phyloP scores from a whole-genome alignment of 2,329 filamentous ascomycete species.

The Aspergillus brasiliensis region DNA sequence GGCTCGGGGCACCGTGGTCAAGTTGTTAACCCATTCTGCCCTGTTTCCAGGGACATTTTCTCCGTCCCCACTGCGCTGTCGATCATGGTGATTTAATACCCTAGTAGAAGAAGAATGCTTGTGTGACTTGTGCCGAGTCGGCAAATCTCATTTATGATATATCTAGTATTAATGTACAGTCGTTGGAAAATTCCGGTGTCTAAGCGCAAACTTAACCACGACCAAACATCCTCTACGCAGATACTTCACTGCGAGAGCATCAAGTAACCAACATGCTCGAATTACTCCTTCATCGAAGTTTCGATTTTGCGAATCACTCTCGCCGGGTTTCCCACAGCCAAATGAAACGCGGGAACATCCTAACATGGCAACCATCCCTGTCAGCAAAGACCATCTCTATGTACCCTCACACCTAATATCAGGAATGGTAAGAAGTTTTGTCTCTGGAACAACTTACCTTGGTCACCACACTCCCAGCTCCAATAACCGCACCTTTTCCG shows the following conservation, averaged over 20 bases:
- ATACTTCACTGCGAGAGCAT: too few relatives aligned
- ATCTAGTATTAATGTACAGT: background rate
- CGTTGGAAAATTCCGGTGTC: background rate
- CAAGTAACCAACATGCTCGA: too few relatives aligned
- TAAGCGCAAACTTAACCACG: too few relatives aligned
- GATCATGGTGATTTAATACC: background rate
- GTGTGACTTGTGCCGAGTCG: background rate
- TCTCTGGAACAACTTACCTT: slow-evolving; percentile 61
- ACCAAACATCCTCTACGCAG: too few relatives aligned
- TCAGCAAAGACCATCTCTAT: slow-evolving; percentile 1
- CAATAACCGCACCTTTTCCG: slow-evolving; percentile 71
- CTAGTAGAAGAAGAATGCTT: background rate
- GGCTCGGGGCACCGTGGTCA: background rate
- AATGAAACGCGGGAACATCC: slow-evolving; percentile 47
- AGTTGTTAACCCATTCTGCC: background rate
- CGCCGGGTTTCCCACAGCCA: slow-evolving; percentile 46
- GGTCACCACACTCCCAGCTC: slow-evolving; percentile 81
- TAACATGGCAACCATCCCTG: slow-evolving; percentile 16
- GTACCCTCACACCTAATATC: background rate
- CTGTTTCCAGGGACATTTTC: background rate
- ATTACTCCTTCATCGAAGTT: slow-evolving; percentile 33
- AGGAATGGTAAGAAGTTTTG: background rate
- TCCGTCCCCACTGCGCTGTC: background rate
- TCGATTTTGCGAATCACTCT: slow-evolving; percentile 43
- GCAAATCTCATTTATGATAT: background rate